Percentiles rank a stretch among this genome's conserved stretches.
Evolutionary conservation across 1,284 basidiomycete species (phyloP).

Genomic region (Cryptococcus sp.): DNA sequence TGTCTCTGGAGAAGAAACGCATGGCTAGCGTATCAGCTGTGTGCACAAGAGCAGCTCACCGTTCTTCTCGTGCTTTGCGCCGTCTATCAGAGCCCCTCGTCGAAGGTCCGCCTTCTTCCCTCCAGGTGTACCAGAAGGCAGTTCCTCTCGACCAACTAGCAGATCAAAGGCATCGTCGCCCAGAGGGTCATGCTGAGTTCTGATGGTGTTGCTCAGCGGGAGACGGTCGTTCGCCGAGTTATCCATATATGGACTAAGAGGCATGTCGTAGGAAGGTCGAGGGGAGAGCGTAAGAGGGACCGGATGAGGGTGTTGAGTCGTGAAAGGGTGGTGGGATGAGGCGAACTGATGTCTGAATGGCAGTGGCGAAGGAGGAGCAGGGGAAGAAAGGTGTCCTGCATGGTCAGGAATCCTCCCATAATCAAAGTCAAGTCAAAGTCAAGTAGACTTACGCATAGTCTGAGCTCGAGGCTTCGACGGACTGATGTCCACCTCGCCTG

Average conservation of each 20-base stretch:
- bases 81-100: conserved; percentile 17
- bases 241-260: conserved; percentile 9
- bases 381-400: conserved; percentile 11
- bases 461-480: not conserved
- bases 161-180: conserved; percentile 20
- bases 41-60: conserved; percentile 14
- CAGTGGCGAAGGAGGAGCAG: conserved; percentile 1
- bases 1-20: conserved; percentile 33
- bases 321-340: conserved; percentile 9
- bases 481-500: conserved; percentile 1
- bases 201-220: no score
- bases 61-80: conserved; percentile 15
- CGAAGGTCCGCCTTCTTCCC: conserved; percentile 18
- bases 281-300: conserved; percentile 12
- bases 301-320: conserved; percentile 24
- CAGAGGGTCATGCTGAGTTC: no score
- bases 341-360: not conserved
- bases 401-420: no score
- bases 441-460: not conserved
- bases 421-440: not conserved
- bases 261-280: conserved; percentile 10
- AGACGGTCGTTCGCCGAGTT: no score
- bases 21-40: no score
- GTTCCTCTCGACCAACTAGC: conserved; percentile 10
- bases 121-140: conserved; percentile 25